Evolutionary conservation across 441 rosid species (phyloP).

Genomic region (Melastoma candidum): DNA sequence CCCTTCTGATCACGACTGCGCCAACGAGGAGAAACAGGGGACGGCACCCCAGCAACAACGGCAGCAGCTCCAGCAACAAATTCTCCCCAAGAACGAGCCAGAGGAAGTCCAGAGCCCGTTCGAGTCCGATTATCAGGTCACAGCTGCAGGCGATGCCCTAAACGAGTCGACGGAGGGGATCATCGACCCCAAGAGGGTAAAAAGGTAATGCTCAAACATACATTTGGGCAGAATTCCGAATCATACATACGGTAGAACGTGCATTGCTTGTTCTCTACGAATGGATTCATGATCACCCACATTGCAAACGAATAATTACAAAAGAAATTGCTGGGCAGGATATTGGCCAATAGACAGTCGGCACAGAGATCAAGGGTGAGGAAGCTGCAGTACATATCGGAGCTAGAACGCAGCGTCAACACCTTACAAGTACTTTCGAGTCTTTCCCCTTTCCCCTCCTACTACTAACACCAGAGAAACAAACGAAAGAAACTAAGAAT

Average conservation of each 20-base stretch:
- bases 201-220: slow-evolving; percentile 25
- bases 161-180: slow-evolving; percentile 13
- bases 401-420: slow-evolving; percentile 58
- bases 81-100: slow-evolving; percentile 25
- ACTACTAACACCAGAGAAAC: too few species aligned
- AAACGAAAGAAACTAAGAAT: too few species aligned
- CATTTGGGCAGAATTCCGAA: too few species aligned
- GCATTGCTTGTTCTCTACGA: too few species aligned
- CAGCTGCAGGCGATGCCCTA: slow-evolving; percentile 1
- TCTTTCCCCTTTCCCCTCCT: too few species aligned
- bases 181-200: slow-evolving; percentile 50
- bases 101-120: slow-evolving; percentile 38
- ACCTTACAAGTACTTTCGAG: slow-evolving; percentile 33
- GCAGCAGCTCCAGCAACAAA: slow-evolving; percentile 12
- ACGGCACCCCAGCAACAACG: background rate
- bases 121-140: slow-evolving; percentile 10
- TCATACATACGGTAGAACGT: too few species aligned
- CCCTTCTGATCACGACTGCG: slow-evolving; percentile 41
- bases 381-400: slow-evolving; percentile 61
- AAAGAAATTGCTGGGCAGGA: slow-evolving; percentile 18
- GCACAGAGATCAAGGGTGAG: slow-evolving; percentile 69
- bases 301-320: too few species aligned
- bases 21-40: slow-evolving; percentile 25
- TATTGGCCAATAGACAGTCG: slow-evolving; percentile 64
- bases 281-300: too few species aligned